Percentiles rank a stretch among this genome's conserved stretches.
phyloP scores from a whole-genome alignment of 1,139 yeast genomes.

The Candida neerlandica region DNA sequence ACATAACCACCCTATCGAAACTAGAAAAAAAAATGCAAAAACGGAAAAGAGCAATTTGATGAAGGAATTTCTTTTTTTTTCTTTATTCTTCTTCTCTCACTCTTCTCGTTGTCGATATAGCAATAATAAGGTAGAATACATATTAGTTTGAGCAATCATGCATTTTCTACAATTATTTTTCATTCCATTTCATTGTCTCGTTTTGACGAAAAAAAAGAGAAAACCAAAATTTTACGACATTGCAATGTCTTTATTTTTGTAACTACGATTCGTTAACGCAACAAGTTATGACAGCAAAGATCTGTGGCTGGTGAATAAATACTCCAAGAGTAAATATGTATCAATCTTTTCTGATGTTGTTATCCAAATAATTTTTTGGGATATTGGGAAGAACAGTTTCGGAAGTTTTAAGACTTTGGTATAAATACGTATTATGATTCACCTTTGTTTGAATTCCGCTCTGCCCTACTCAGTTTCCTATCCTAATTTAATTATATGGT shows the following conservation, averaged over 20 bases:
- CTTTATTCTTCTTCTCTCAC: too few relatives aligned
- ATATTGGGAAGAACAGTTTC: too few relatives aligned
- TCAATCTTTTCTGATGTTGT: too few relatives aligned
- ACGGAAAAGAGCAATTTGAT: not conserved
- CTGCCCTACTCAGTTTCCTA: too few relatives aligned
- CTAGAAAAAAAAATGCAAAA: not conserved
- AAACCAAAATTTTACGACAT: not conserved
- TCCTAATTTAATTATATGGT: too few relatives aligned
- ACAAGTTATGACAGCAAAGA: not conserved
- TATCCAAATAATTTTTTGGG: too few relatives aligned
- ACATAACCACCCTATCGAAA: not conserved
- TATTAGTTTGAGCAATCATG: not conserved
- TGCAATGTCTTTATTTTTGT: not conserved
- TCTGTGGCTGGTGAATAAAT: not conserved
- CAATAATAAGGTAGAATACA: not conserved
- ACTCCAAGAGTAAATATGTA: too few relatives aligned
- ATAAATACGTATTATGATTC: too few relatives aligned
- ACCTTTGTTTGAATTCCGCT: too few relatives aligned
- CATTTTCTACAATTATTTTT: not conserved
- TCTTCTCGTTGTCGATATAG: too few relatives aligned
- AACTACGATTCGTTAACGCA: not conserved
- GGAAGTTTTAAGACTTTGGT: too few relatives aligned
- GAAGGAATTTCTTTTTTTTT: too few relatives aligned
- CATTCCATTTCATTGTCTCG: not conserved
- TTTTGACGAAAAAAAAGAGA: not conserved